Conservation (phyloP, 2,329 filamentous ascomycete genomes). For the Ceratocystis variospora region DNA sequence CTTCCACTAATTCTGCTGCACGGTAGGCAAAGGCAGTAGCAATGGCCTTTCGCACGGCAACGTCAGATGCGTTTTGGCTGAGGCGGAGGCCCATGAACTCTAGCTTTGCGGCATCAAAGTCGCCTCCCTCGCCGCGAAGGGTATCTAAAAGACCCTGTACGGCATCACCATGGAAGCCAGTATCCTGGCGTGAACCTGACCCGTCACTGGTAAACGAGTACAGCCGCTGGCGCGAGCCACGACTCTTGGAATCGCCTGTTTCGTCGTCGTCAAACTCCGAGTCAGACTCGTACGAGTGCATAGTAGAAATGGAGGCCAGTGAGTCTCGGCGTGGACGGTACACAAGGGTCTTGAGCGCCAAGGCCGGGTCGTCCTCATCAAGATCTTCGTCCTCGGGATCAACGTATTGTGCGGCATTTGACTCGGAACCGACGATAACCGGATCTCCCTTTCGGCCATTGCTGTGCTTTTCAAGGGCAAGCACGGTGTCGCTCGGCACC, state of each 20-base stretch:
- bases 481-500: conserved; percentile 27
- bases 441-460: conserved; percentile 27
- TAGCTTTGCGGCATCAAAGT: conserved; percentile 70
- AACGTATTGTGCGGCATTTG: conserved; percentile 37
- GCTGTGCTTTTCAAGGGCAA: conserved; percentile 24
- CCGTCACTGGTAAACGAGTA: conserved; percentile 62
- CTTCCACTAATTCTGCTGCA: conserved; percentile 53
- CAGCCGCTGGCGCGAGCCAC: conserved; percentile 52
- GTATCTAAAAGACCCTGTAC: conserved; percentile 77
- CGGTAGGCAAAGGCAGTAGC: conserved; percentile 74
- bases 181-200: conserved; percentile 44
- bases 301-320: conserved; percentile 41
- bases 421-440: conserved; percentile 34
- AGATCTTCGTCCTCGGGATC: conserved; percentile 37
- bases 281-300: conserved; percentile 38
- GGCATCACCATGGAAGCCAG: conserved; percentile 72
- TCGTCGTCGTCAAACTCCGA: conserved; percentile 49
- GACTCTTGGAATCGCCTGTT: conserved; percentile 30
- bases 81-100: conserved; percentile 92
- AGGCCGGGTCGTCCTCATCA: conserved; percentile 37
- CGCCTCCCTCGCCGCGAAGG: conserved; percentile 56
- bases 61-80: conserved; percentile 76
- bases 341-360: conserved; percentile 43
- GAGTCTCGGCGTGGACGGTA: conserved; percentile 40
- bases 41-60: conserved; percentile 75